These are phyloP conservation scores for Picochlorum sp. DNA, from an alignment of 139 green algal species.

Conservation along the genomic window DNA sequence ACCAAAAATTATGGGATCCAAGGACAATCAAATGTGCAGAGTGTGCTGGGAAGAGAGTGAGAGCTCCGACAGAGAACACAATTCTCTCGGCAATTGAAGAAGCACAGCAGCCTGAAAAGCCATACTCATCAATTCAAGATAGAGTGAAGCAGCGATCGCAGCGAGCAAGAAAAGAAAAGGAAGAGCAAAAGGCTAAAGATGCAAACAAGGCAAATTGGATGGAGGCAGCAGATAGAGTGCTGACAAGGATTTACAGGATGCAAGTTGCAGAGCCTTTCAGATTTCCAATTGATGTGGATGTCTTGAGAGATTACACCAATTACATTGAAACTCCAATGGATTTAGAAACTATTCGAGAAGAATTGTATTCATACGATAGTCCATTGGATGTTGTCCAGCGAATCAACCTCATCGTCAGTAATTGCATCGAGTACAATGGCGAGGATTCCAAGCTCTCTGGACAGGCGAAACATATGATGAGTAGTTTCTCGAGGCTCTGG, in stretches of 20 bases:
- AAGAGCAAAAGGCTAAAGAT: neutral
- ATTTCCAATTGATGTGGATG: conserved; percentile 14
- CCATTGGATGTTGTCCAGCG: conserved; percentile 8
- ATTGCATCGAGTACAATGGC: conserved; percentile 16
- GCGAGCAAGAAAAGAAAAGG: conserved; percentile 5
- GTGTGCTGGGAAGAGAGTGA: conserved; percentile 27
- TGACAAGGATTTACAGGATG: conserved; percentile 17
- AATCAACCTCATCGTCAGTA: conserved; percentile 4
- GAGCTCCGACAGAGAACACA: conserved; percentile 19
- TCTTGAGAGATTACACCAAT: conserved; percentile 9
- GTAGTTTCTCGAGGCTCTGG: conserved; percentile 6
- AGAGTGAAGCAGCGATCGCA: neutral
- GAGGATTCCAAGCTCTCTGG: neutral
- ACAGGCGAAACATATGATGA: neutral
- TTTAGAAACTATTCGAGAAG: conserved; percentile 5
- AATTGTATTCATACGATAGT: neutral
- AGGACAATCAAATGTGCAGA: neutral
- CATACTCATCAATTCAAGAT: neutral
- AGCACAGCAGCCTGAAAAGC: conserved; percentile 3
- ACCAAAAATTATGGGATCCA: neutral
- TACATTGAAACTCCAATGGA: conserved; percentile 10
- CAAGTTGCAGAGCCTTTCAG: conserved; percentile 21
- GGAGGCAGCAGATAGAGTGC: conserved; percentile 14
- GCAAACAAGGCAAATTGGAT: conserved; percentile 8
- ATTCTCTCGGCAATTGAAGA: conserved; percentile 21